Conservation (phyloP, 23 red algal species). For the Cyanidioschyzon merolae region DNA sequence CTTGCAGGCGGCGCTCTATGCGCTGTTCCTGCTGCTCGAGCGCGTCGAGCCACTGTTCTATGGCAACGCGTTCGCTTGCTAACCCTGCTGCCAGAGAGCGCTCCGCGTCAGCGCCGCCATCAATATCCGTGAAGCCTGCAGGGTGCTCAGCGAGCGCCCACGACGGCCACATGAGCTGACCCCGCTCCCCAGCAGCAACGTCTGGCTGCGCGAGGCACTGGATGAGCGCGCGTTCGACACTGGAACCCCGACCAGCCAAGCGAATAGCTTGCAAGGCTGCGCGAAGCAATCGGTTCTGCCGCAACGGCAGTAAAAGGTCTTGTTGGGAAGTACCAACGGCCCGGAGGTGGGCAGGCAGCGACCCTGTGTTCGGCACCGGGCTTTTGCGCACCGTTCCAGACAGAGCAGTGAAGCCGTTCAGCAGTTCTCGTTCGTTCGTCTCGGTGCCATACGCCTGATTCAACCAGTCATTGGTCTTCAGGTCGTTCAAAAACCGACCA, state of each 20-base stretch:
- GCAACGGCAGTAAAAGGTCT: too few relatives aligned
- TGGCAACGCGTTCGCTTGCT: background rate
- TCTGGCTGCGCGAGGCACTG: background rate
- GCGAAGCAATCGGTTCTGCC: background rate
- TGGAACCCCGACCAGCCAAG: background rate
- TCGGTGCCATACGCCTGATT: too few relatives aligned
- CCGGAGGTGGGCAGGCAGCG: too few relatives aligned
- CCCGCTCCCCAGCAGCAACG: background rate
- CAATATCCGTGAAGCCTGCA: too few relatives aligned
- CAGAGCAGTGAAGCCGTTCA: too few relatives aligned
- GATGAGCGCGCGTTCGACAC: background rate
- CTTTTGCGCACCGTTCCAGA: too few relatives aligned
- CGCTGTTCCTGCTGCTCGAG: slow-evolving; percentile 34
- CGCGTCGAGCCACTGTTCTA: background rate
- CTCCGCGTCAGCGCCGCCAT: background rate
- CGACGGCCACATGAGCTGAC: background rate
- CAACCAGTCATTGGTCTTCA: too few relatives aligned
- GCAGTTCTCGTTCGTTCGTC: too few relatives aligned
- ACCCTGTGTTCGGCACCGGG: too few relatives aligned
- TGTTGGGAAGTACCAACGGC: too few relatives aligned
- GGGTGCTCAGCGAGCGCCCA: background rate
- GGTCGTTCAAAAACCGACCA: background rate
- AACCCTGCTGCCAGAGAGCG: background rate
- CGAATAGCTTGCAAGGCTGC: background rate
- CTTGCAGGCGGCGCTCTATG: slow-evolving; percentile 23